These are phyloP conservation scores for Ensete glaucum DNA, from an alignment of 176 grass and related monocot species.

Conservation along the genomic window DNA sequence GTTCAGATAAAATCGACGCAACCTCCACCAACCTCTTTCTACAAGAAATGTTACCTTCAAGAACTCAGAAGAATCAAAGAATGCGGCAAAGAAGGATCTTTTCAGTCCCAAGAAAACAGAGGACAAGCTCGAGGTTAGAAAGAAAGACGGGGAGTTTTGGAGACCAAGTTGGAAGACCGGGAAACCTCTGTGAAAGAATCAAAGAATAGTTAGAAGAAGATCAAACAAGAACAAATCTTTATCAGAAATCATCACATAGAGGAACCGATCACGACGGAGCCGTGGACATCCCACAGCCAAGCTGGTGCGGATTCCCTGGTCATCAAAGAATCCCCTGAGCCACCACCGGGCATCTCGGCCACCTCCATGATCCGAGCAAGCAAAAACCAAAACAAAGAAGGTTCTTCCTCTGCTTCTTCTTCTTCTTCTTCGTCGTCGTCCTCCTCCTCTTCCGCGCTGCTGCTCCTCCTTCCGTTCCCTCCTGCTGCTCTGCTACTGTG, in stretches of 20 bases:
- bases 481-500: not conserved
- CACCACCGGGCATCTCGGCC: constrained; percentile 20
- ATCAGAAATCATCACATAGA: constrained; percentile 19
- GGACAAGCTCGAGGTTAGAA: constrained; percentile 4
- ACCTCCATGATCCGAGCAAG: constrained; percentile 33
- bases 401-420: not conserved
- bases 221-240: constrained; percentile 15
- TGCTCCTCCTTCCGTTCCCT: not conserved
- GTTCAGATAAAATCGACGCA: not conserved
- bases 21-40: too few relatives aligned
- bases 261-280: constrained; percentile 26
- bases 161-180: not conserved
- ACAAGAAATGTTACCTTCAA: constrained; percentile 3
- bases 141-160: constrained; percentile 9
- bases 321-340: constrained; percentile 16
- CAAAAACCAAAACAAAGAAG: constrained; percentile 1
- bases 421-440: not conserved
- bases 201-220: constrained; percentile 47
- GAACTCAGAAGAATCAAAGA: not conserved
- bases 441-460: too few relatives aligned
- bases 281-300: constrained; percentile 40
- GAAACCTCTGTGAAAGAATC: constrained; percentile 49
- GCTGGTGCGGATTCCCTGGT: constrained; percentile 26
- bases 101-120: not conserved
- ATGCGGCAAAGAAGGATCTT: not conserved